Evolutionary conservation across 2,329 filamentous ascomycete species (phyloP), one percentile per base, ranked within the genome.

Genomic region (Arachnomyces sp.): DNA sequence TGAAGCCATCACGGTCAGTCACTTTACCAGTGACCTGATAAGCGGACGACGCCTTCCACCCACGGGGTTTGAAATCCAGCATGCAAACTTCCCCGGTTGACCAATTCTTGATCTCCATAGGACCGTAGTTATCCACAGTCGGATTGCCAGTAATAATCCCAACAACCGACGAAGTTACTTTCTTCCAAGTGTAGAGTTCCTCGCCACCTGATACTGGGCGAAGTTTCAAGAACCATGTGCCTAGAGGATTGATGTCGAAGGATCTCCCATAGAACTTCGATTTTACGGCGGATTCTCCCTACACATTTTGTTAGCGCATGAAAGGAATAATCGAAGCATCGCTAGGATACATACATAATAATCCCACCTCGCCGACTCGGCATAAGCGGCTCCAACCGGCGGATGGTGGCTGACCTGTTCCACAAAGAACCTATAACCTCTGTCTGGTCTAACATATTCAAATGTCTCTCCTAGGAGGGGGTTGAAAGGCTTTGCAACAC

Each of bases 391-490:
- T 50, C 92, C 89, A 53, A 98, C 77, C 0, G 92, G 92, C 21
- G 92, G 92, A 64, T 98, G 92, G 61, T 98, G 92, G 66, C 87
- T 93, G 54, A 98, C 90, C 69, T 98, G 92, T 64, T 98, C 92
- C 45, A 95, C 87, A 67, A 96, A 94, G 74, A 96, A 96, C 49
- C 92, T 86, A 68, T 95, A 98, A 44, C 90, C 89, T 63, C 95
- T 95, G 67, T 98, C 92, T 0, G 92, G 90, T 42, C 92, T 75
- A 28, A 84, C 89, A 56, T 98, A 96, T 61, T 98, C 92, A 53
- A 93, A 98, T 0, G 92, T 98, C 63, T 98, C 92, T 35, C 90
- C 92, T 0, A 98, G 73, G 4, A 98, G 77, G 11, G 92, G 92
- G 57, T 98, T 98, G 73, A 98, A 98, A 1, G 92, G 92, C 60